phyloP scores from a whole-genome alignment of 768 basidiomycete species.

The Boletus pseudo-olivaceus region DNA sequence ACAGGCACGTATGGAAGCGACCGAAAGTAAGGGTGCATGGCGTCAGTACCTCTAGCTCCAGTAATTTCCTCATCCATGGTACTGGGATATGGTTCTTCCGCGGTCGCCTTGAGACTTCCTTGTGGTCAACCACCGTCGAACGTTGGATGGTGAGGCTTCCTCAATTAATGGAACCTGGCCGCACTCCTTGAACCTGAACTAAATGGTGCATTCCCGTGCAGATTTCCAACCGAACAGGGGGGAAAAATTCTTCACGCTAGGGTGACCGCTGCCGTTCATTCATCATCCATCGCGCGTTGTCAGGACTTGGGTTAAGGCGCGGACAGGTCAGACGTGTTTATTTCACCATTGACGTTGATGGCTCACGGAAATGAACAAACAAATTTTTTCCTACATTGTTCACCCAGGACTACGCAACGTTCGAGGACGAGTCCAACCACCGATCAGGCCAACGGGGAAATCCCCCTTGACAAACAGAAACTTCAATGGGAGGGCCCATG shows the following conservation, averaged over 20 bases:
- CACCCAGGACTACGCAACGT: conserved; percentile 15
- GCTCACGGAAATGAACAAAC: conserved; percentile 29
- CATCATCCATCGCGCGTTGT: conserved; percentile 7
- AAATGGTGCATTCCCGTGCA: neutral
- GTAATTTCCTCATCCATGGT: conserved; percentile 13
- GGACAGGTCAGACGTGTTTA: conserved; percentile 18
- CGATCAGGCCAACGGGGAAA: conserved; percentile 9
- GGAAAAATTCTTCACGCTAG: conserved; percentile 13
- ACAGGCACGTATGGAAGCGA: conserved; percentile 10
- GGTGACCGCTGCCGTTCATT: conserved; percentile 19
- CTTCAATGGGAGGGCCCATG: neutral
- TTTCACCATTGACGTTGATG: conserved; percentile 23
- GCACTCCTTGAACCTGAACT: conserved; percentile 3
- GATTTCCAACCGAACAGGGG: conserved; percentile 9
- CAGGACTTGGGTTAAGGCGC: conserved; percentile 4
- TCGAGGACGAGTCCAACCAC: conserved; percentile 7
- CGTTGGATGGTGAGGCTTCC: conserved; percentile 1
- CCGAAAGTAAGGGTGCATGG: conserved; percentile 8
- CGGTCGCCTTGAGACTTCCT: conserved; percentile 28
- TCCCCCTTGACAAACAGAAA: neutral
- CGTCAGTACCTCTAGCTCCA: conserved; percentile 3
- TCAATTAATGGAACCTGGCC: conserved; percentile 23
- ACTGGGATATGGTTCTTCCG: conserved; percentile 8
- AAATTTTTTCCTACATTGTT: conserved; percentile 22
- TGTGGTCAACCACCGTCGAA: conserved; percentile 13